Evolutionary conservation across 768 basidiomycete species (phyloP), one percentile per base, ranked within the genome.

Genomic region (Boletus barrowsii): DNA sequence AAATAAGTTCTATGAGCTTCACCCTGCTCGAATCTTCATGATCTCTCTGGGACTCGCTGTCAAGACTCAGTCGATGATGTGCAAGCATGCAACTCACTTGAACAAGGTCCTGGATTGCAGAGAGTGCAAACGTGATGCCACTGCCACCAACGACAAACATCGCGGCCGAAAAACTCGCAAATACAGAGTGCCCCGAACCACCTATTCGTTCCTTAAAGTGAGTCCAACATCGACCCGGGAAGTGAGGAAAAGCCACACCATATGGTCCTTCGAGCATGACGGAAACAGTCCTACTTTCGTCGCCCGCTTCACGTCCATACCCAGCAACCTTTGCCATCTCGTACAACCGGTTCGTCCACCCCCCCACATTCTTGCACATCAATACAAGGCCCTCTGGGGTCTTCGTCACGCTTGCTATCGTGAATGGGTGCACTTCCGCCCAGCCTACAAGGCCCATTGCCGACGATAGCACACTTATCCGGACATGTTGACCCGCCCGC

Each of bases 401-500:
- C 33, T 68, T 65, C 3, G 76, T 68, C 24, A 77, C 66, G 36
- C 65, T 76, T 10, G 80, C 77, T 43, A 82, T 78, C 5, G 81
- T 78, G 62, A 82, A 83, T 0, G 81, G 82, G 55, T 84, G 83
- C 3, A 60, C 62, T 57, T 82, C 78, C 22, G 72, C 62, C 72
- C 76, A 74, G 17, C 70, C 72, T 11, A 67, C 52, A 64, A 67
- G 62, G 3, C 77, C 73, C 70, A 73, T 72, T 20, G 67, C 72
- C n/a, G 73, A 60, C 10, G 68, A 67, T 2, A 80, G 68, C 0
- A 79, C 69, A 41, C 79, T 70, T 29, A 86, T 55, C 43, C 83
- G 77, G 42, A 86, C 80, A 61, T 85, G 82, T 60, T 85, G 83
- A 3, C 84, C 83, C 0, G 81, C 73, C 29, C 81, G 71, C 83